Percentiles rank a stretch among this genome's conserved stretches.
Evolutionary conservation across 129 eudicot genomes (phyloP).

Genomic region (Scalesia atractyloides): DNA sequence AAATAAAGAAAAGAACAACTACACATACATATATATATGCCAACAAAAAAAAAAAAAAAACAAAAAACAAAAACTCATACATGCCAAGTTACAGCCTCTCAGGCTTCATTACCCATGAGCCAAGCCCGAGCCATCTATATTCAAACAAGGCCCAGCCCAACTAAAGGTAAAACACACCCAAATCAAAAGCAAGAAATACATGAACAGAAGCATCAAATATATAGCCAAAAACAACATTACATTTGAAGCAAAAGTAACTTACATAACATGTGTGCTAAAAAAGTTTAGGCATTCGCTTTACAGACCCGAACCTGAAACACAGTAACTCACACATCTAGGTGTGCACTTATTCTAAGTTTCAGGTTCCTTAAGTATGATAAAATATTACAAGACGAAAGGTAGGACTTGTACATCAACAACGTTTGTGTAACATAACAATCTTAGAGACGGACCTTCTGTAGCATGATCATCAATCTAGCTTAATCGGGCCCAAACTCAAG

Average conservation of each 20-base stretch:
- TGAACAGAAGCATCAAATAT: slow-evolving; percentile 4
- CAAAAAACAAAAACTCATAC: background rate
- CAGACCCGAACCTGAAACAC: slow-evolving; percentile 43
- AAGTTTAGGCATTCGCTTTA: slow-evolving; percentile 41
- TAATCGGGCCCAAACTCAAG: background rate
- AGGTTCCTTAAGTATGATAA: slow-evolving; percentile 28
- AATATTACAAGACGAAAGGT: slow-evolving; percentile 30
- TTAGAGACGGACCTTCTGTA: slow-evolving; percentile 38
- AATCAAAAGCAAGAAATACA: background rate
- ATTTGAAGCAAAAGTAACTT: slow-evolving; percentile 31
- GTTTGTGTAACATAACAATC: slow-evolving; percentile 27
- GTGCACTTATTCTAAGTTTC: slow-evolving; percentile 45
- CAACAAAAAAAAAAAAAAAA: slow-evolving; percentile 1
- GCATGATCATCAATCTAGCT: slow-evolving; percentile 25
- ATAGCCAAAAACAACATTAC: slow-evolving; percentile 21
- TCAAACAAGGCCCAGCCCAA: slow-evolving; percentile 7
- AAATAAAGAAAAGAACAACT: background rate
- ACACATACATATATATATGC: background rate
- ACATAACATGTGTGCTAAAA: slow-evolving; percentile 37
- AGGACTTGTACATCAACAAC: slow-evolving; percentile 26
- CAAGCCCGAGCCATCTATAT: background rate
- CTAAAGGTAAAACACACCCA: background rate
- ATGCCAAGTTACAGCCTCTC: background rate
- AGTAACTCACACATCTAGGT: slow-evolving; percentile 32
- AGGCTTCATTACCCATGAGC: background rate